Evolutionary conservation across 306 rosid species (phyloP), one percentile per base, ranked within the genome.

Genomic region (Dalbergia oliveri): DNA sequence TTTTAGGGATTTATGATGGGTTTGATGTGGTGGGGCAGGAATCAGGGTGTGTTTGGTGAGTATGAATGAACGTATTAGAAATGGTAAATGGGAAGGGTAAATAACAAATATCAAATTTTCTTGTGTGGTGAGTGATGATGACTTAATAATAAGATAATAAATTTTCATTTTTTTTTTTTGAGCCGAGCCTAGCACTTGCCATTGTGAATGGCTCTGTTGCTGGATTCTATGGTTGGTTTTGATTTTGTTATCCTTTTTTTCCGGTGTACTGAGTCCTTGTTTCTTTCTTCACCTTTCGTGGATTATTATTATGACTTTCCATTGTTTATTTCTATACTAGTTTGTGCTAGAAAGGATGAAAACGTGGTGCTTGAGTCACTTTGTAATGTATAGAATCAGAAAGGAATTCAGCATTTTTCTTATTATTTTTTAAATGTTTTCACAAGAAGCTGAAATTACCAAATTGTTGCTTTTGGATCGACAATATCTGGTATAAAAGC

Each of bases 11-110:
- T 66, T 61, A 3, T 4, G 13, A 49, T 21, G 65, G 79, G 19
- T 53, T 80, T 76, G 6, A 58, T 45, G 77, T 76, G 6, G 65
- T 45, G 77, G 44, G 78, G 61, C 64, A 26, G 11, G 68, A 72
- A 26, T 23, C 56, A 9, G 45, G 60, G 11, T 39, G 7, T 63
- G 43, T n/a, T 62, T 71, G 67, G 12, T 41, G 13, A 57, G 57
- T 7, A 2, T 26, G 31, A 26, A 1, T 43, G 72, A 39, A 72
- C 44, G 66, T 72, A 34, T 75, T 57, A 26, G 33, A 47, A 78
- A 68, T 73, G 79, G 15, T 45, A 0, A 80, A 33, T 60, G 83
- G 13, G 14, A 13, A 8, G 79, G 61, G 61, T 59, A 35, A 62
- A 14, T 61, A 76, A 39, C 35, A n/a, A 72, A n/a, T 26, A 26